phyloP scores from a whole-genome alignment of 331 rosid genomes.

The Pyracantha coccinea region DNA sequence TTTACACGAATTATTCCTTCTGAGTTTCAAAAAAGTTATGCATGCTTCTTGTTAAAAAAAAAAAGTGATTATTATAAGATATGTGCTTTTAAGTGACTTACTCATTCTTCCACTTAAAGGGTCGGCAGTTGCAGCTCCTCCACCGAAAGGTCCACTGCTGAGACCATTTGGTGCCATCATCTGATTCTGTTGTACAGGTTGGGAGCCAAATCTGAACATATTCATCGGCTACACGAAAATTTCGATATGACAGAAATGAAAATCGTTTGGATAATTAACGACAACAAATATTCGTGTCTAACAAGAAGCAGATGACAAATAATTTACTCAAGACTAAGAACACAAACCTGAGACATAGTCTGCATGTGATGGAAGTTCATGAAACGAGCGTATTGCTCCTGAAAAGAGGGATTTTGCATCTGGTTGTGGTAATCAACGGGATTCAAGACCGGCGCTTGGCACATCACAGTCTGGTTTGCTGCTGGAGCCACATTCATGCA shows the following conservation, averaged over 20 bases:
- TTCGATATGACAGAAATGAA: neutral
- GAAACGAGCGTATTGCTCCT: slow-evolving; percentile 59
- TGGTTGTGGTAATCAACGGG: slow-evolving; percentile 51
- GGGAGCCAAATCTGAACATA: slow-evolving; percentile 49
- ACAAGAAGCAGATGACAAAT: neutral
- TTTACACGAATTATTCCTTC: neutral
- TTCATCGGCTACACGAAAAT: slow-evolving; percentile 45
- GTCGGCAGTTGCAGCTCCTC: slow-evolving; percentile 32
- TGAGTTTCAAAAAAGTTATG: neutral
- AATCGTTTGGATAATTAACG: neutral
- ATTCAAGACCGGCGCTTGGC: slow-evolving; percentile 45
- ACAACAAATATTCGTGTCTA: neutral
- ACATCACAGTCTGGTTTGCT: slow-evolving; percentile 41
- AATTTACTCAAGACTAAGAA: slow-evolving; percentile 5
- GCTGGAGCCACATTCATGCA: slow-evolving; percentile 35
- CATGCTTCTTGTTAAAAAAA: neutral
- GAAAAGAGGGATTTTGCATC: slow-evolving; percentile 52
- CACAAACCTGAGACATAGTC: slow-evolving; percentile 52
- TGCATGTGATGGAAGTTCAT: slow-evolving; percentile 70
- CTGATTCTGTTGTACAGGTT: slow-evolving; percentile 38
- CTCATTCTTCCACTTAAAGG: slow-evolving; percentile 40
- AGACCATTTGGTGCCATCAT: slow-evolving; percentile 30
- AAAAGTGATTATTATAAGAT: neutral
- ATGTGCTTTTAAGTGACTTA: slow-evolving; percentile 10
- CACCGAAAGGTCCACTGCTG: slow-evolving; percentile 28